Percentiles rank a stretch among this genome's conserved stretches.
Evolutionary conservation across 257 asterid species (phyloP).

Genomic region (Jacaranda mimosifolia): DNA sequence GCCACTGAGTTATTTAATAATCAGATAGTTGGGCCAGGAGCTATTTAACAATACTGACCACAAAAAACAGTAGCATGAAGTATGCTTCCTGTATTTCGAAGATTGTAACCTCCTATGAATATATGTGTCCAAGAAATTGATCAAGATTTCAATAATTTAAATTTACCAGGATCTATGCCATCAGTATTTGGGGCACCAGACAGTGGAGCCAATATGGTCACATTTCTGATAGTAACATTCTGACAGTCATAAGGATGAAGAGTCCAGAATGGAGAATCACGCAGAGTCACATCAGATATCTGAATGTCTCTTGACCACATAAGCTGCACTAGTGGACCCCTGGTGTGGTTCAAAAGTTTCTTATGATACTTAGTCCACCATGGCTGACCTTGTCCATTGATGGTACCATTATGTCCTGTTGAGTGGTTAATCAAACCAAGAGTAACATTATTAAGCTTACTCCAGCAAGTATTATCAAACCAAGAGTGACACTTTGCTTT

Average conservation of each 20-base stretch:
- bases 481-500: not conserved
- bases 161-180: conserved; percentile 95
- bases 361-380: conserved; percentile 88
- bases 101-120: conserved; percentile 10
- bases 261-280: conserved; percentile 94
- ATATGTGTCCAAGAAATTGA: conserved; percentile 6
- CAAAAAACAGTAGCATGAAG: not conserved
- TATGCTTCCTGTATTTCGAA: conserved; percentile 15
- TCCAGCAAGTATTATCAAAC: not conserved
- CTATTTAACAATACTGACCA: not conserved
- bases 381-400: conserved; percentile 84
- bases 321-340: conserved; percentile 95
- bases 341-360: conserved; percentile 70
- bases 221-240: conserved; percentile 74
- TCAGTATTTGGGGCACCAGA: conserved; percentile 93
- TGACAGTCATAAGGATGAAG: conserved; percentile 93
- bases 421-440: conserved; percentile 40
- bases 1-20: not conserved
- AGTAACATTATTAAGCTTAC: conserved; percentile 19
- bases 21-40: not conserved
- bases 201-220: conserved; percentile 89
- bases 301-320: conserved; percentile 93
- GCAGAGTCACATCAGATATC: conserved; percentile 78
- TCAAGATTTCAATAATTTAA: conserved; percentile 25
- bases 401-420: conserved; percentile 91